Evolutionary conservation across 805 yeast genomes (phyloP).

Genomic region (Pichia nanzhaoensis): DNA sequence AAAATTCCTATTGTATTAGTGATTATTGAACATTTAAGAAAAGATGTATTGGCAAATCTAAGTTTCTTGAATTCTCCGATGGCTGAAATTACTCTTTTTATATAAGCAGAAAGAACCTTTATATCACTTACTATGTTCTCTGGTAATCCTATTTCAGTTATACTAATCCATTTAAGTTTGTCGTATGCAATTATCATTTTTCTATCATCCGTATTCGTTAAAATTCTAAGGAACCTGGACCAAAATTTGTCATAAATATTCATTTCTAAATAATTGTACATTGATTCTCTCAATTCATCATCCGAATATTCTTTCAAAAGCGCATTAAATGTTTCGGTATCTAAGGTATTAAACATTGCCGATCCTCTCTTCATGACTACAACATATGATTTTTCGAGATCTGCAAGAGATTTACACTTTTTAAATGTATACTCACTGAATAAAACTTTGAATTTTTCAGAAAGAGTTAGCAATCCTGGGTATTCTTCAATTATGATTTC

Average conservation of each 20-base stretch:
- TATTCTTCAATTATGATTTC: not conserved
- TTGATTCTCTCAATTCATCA: constrained; percentile 42
- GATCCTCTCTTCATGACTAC: constrained; percentile 21
- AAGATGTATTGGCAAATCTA: constrained; percentile 39
- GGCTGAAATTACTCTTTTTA: constrained; percentile 45
- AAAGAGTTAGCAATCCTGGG: not conserved
- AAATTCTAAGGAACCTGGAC: constrained; percentile 32
- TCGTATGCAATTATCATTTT: constrained; percentile 28
- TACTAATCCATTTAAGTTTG: constrained; percentile 34
- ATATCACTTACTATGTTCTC: constrained; percentile 14
- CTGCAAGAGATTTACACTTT: constrained; percentile 6
- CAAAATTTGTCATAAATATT: constrained; percentile 64
- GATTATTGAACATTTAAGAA: constrained; percentile 42
- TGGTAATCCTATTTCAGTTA: constrained; percentile 47
- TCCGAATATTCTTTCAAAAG: constrained; percentile 12
- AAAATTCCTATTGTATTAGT: constrained; percentile 46
- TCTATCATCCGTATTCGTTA: constrained; percentile 13
- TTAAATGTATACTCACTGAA: constrained; percentile 7
- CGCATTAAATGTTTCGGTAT: constrained; percentile 18
- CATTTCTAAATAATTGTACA: constrained; percentile 67
- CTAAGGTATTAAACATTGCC: constrained; percentile 16
- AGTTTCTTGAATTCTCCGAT: constrained; percentile 44
- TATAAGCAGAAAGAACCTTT: constrained; percentile 24
- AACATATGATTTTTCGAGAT: constrained; percentile 7
- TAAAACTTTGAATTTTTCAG: constrained; percentile 1